Percentiles rank a stretch among this genome's conserved stretches.
These are phyloP conservation scores for Acrocalymma vagum DNA, from an alignment of 2,329 filamentous ascomycete genomes.

Conservation along the genomic window DNA sequence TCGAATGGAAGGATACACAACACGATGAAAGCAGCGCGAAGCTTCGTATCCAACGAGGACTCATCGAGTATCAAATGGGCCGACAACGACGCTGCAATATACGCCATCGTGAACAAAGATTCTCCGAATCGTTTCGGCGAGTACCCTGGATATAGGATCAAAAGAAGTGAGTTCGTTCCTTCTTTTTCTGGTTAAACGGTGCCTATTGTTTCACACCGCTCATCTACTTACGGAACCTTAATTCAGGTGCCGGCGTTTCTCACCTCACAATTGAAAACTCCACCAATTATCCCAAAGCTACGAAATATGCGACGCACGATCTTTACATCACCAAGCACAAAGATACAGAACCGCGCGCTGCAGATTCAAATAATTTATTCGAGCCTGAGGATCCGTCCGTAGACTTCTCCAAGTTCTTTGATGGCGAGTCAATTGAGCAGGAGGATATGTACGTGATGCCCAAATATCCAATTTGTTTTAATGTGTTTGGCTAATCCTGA, in stretches of 20 bases:
- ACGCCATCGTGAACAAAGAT: conserved; percentile 61
- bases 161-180: conserved; percentile 57
- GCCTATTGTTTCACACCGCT: conserved; percentile 1
- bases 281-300: conserved; percentile 55
- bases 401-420: conserved; percentile 60
- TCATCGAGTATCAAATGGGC: conserved; percentile 58
- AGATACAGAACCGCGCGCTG: conserved; percentile 60
- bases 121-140: conserved; percentile 60
- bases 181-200: conserved; percentile 26
- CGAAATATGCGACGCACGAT: conserved; percentile 60
- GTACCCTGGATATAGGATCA: conserved; percentile 60
- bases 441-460: conserved; percentile 41
- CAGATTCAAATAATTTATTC: conserved; percentile 57
- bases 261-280: conserved; percentile 59
- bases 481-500: neutral
- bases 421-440: conserved; percentile 54
- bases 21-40: conserved; percentile 61
- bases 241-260: conserved; percentile 20
- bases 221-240: too few species aligned
- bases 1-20: conserved; percentile 56
- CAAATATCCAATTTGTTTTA: neutral
- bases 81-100: conserved; percentile 56
- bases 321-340: conserved; percentile 61
- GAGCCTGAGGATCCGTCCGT: conserved; percentile 58
- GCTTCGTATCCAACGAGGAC: conserved; percentile 46